Conservation (phyloP, 2,329 filamentous ascomycete genomes). For the Paradendryphiella salina region DNA sequence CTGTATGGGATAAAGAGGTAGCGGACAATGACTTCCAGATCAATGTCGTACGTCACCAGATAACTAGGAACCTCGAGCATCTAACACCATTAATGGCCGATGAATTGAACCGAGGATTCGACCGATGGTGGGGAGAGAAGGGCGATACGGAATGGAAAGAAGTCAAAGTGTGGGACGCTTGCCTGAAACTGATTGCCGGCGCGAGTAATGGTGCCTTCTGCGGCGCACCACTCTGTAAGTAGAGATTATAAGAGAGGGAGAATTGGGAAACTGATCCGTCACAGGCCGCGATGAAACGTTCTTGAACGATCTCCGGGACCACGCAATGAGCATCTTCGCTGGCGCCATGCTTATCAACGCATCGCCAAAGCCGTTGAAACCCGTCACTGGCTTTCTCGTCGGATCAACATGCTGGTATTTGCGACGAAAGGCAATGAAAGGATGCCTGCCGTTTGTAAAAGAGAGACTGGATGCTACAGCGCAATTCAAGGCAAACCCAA, state of each 20-base stretch:
- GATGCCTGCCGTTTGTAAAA: constrained; percentile 19
- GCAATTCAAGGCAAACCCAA: constrained; percentile 13
- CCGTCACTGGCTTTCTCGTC: constrained; percentile 14
- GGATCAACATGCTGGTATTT: constrained; percentile 16
- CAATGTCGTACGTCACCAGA: constrained; percentile 23
- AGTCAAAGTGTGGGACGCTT: constrained; percentile 19
- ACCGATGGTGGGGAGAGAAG: constrained; percentile 15
- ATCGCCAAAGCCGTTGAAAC: constrained; percentile 16
- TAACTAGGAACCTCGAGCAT: constrained; percentile 18
- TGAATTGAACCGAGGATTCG: constrained; percentile 17
- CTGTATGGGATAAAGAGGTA: constrained; percentile 20
- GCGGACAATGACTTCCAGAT: constrained; percentile 20
- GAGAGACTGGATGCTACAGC: constrained; percentile 21
- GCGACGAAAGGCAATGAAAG: constrained; percentile 13
- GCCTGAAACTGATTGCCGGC: constrained; percentile 17
- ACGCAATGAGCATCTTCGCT: constrained; percentile 19
- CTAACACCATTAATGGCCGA: constrained; percentile 21
- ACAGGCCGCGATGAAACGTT: constrained; percentile 19
- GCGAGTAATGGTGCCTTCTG: constrained; percentile 23
- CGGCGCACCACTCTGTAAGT: constrained; percentile 21
- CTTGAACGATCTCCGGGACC: constrained; percentile 16
- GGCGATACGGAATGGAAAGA: constrained; percentile 19
- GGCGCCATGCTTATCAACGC: constrained; percentile 22
- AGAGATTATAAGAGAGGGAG: background rate
- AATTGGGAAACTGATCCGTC: background rate